Percentiles rank a stretch among this genome's conserved stretches.
Evolutionary conservation across 1,139 yeast genomes (phyloP).

Genomic region (Suhomyces chickasaworum): DNA sequence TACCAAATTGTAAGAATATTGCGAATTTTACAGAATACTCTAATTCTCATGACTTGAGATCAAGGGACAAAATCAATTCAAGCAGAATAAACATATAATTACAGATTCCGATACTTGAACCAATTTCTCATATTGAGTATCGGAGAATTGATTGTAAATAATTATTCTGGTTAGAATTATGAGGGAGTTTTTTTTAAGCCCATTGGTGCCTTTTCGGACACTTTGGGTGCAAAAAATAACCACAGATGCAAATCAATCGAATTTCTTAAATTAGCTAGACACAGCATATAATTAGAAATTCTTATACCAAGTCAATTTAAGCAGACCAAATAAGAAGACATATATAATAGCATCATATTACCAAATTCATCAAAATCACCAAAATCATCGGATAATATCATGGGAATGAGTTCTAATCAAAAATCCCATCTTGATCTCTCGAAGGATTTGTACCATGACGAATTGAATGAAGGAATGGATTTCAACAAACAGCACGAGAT

Average conservation of each 20-base stretch:
- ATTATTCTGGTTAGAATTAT: neutral
- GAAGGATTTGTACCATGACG: neutral
- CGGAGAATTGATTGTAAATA: neutral
- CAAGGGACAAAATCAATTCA: neutral
- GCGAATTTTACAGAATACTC: no score
- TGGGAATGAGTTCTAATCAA: neutral
- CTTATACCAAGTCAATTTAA: neutral
- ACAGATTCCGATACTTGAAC: neutral
- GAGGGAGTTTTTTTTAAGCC: neutral
- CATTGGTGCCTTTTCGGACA: no score
- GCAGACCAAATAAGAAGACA: neutral
- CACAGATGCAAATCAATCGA: neutral
- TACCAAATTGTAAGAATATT: no score
- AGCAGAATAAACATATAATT: neutral
- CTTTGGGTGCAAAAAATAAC: conserved; percentile 1
- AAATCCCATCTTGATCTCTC: neutral
- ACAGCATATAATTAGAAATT: neutral
- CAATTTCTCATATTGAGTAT: no score
- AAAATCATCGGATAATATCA: no score
- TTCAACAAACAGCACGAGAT: neutral
- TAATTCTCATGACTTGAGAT: no score
- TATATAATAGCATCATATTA: neutral
- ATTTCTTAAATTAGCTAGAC: neutral
- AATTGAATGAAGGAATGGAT: neutral
- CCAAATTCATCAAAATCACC: no score